Evolutionary conservation across 2,329 filamentous ascomycete genomes (phyloP), one percentile per base, ranked within the genome.

Genomic region (Aureobasidium pullulans): DNA sequence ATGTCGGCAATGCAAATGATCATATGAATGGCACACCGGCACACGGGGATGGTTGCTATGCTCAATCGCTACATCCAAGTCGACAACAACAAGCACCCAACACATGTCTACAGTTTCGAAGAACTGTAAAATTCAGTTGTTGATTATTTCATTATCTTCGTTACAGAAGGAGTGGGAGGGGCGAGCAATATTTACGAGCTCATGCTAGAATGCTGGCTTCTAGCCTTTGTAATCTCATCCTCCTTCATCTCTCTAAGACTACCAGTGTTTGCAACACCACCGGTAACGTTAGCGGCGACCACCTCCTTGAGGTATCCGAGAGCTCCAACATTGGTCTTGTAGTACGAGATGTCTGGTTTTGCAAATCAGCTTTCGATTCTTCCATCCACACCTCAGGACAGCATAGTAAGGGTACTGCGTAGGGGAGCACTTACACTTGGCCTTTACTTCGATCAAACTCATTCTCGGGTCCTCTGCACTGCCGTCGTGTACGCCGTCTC

Each of bases 401-500:
- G 16, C 31, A 6, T 19, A 23, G 4, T 19, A 10, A 28, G 6
- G 16, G 15, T 9, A 37, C 19, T 19, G 19, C 19, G 19, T 19
- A 19, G 19, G 7, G n/a, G n/a, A 5, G 15, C 13, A 67, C 68
- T 50, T 48, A 68, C 68, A 70, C 60, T 69, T 70, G 10, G 68
- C 61, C 65, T 67, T 66, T 36, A 72, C 64, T 66, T 76, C 73
- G 44, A 76, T 75, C 47, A 77, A 60, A 40, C 65, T 67, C 76
- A 80, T 79, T 5, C 78, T 65, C 13, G 78, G 78, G 63, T 80
- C 78, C 16, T 77, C 72, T 0, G 74, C 67, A 0, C 69, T 72
- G 7, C 76, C 78, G 60, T 72, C 72, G 60, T 80, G 77, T 42
- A 74, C 74, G 8, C 77, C 77, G 65, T 80, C 78, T 1, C 75